These are phyloP conservation scores for Tricholoma matsutake DNA, from an alignment of 768 basidiomycete species.

Conservation along the genomic window DNA sequence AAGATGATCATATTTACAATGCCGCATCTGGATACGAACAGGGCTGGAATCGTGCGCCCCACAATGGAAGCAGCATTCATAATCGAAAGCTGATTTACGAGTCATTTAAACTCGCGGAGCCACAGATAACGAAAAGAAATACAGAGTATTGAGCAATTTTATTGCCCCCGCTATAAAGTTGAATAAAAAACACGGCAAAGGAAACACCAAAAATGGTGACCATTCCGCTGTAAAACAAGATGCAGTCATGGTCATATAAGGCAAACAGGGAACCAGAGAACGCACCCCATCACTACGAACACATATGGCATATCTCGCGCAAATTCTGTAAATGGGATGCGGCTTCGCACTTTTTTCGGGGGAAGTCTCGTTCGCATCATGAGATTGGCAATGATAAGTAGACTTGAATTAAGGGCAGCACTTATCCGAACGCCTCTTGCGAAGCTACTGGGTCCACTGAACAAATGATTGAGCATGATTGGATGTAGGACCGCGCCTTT, in stretches of 20 bases:
- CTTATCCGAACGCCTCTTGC: conserved; percentile 39
- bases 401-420: conserved; percentile 30
- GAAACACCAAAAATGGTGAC: conserved; percentile 35
- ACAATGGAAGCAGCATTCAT: conserved; percentile 50
- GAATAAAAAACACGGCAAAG: conserved; percentile 43
- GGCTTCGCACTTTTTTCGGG: conserved; percentile 21
- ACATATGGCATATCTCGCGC: conserved; percentile 30
- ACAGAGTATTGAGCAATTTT: not conserved
- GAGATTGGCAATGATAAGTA: conserved; percentile 30
- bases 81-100: conserved; percentile 40
- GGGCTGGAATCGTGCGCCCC: conserved; percentile 47
- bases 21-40: conserved; percentile 41
- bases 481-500: conserved; percentile 53
- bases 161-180: conserved; percentile 2
- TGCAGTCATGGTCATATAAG: not conserved
- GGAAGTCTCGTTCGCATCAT: conserved; percentile 37
- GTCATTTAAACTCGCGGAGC: not conserved
- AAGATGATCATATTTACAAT: conserved; percentile 40
- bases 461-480: conserved; percentile 54
- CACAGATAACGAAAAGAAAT: not conserved
- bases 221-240: conserved; percentile 19
- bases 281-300: conserved; percentile 17
- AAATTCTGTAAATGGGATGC: conserved; percentile 26
- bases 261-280: not conserved
- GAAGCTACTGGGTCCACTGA: conserved; percentile 35